Evolutionary conservation across 306 rosid species (phyloP), one percentile per base, ranked within the genome.

Genomic region (Malus fusca): DNA sequence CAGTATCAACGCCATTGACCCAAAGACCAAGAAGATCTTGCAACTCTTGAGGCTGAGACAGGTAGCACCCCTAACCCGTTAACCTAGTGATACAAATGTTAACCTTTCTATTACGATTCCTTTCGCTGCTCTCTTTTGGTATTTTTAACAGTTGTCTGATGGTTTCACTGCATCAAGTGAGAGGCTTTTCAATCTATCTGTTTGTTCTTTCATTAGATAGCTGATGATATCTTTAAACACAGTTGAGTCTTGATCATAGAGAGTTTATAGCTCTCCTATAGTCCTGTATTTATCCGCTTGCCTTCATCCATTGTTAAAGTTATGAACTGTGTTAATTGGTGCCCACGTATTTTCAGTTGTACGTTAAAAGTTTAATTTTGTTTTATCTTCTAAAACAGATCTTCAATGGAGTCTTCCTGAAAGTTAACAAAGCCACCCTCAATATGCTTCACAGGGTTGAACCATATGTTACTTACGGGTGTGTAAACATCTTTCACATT

Each of bases 381-480:
- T n/a, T 48, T 48, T 48, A 48, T 48, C 55, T 48, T 79, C 14
- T 51, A 40, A 22, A 62, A 84, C 85, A 93, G 96, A 87, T 93
- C 26, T 93, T 93, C 84, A 91, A 93, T 58, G 97, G 98, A 62
- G 98, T 93, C 14, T 93, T 93, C 48, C 83, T 93, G 28, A 91
- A 93, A 81, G 98, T 93, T 1, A 93, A 93, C 93, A 93, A 93
- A 56, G 97, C 97, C 3, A 91, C 97, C 26, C 5, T 93, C 81
- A 88, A 93, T 79, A 93, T 93, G 98, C 89, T 93, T 31, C 97
- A 80, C 77, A 83, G 97, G 72, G 97, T 93, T 74, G 98, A 93
- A 68, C 98, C 98, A 4, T 92, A 88, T 71, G 96, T 90, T 17
- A 94, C 97, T 3, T 94, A 84, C 23, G 98, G 98, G 98, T 94